These are phyloP conservation scores for Coemansia sp. DNA, from an alignment of 192 early-diverging fungal species.

Conservation along the genomic window DNA sequence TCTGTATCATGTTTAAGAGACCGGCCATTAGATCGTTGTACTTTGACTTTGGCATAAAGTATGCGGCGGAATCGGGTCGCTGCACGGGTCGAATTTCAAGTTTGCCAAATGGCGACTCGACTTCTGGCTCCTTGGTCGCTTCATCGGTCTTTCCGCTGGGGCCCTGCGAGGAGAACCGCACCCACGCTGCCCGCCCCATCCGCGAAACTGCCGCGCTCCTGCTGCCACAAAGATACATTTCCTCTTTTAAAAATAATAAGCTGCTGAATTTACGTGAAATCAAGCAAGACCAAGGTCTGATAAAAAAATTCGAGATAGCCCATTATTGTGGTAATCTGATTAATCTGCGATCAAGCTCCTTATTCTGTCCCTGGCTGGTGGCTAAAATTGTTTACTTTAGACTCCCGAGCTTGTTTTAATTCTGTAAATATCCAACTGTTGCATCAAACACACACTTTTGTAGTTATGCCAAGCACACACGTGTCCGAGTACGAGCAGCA, in stretches of 20 bases:
- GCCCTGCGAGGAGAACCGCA: background rate
- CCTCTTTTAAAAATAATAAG: background rate
- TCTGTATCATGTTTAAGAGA: constrained; percentile 54
- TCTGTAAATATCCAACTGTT: background rate
- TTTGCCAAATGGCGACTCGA: constrained; percentile 23
- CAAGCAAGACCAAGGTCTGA: no score
- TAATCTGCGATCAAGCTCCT: no score
- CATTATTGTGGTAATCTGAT: no score
- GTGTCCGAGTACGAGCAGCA: constrained; percentile 51
- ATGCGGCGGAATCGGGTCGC: constrained; percentile 69
- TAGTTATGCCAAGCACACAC: constrained; percentile 3
- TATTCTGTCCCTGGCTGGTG: no score
- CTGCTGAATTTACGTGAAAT: background rate
- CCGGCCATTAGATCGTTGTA: constrained; percentile 74
- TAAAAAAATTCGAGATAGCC: no score
- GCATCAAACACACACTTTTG: background rate
- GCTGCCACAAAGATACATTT: constrained; percentile 3
- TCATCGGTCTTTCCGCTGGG: background rate
- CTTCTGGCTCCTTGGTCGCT: no score
- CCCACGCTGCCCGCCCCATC: background rate
- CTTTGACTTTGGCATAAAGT: constrained; percentile 82
- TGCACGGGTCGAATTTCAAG: constrained; percentile 38
- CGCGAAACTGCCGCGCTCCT: background rate
- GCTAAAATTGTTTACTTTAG: background rate
- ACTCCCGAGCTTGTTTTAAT: background rate